phyloP scores from a whole-genome alignment of 164 flowering plant genomes.

The Pachysandra terminalis region DNA sequence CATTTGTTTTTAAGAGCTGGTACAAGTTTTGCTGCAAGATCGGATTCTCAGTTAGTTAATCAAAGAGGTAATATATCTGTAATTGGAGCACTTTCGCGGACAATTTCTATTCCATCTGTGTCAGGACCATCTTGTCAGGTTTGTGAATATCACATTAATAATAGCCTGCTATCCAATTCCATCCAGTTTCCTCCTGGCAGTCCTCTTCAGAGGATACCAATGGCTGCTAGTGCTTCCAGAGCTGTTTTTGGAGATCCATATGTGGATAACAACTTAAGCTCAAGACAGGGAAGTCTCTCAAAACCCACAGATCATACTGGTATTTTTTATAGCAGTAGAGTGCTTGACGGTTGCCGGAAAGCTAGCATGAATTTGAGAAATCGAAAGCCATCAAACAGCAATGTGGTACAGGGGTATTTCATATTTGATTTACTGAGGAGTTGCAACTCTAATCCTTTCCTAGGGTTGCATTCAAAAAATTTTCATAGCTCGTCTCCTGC shows the following conservation, averaged over 20 bases:
- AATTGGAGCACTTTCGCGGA: constrained; percentile 69
- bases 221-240: constrained; percentile 47
- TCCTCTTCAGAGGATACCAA: constrained; percentile 23
- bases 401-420: constrained; percentile 35
- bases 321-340: constrained; percentile 7
- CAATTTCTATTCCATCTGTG: constrained; percentile 73
- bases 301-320: constrained; percentile 3
- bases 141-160: constrained; percentile 69
- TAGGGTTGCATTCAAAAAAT: constrained; percentile 18
- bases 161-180: constrained; percentile 30
- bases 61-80: constrained; percentile 47
- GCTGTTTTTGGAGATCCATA: constrained; percentile 16
- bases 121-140: constrained; percentile 72
- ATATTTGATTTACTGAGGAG: constrained; percentile 26
- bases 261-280: constrained; percentile 13
- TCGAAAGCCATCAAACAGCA: constrained; percentile 24
- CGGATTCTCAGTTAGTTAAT: constrained; percentile 40
- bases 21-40: constrained; percentile 35
- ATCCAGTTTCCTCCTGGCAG: constrained; percentile 12
- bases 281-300: constrained; percentile 9
- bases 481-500: constrained; percentile 29
- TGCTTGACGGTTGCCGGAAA: constrained; percentile 14
- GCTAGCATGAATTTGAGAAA: constrained; percentile 43
- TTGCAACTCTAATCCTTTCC: constrained; percentile 16
- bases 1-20: constrained; percentile 37